Percentiles rank a stretch among this genome's conserved stretches.
Conservation (phyloP, 2,329 filamentous ascomycete genomes). For the Scopulariopsis brevicaulis region DNA sequence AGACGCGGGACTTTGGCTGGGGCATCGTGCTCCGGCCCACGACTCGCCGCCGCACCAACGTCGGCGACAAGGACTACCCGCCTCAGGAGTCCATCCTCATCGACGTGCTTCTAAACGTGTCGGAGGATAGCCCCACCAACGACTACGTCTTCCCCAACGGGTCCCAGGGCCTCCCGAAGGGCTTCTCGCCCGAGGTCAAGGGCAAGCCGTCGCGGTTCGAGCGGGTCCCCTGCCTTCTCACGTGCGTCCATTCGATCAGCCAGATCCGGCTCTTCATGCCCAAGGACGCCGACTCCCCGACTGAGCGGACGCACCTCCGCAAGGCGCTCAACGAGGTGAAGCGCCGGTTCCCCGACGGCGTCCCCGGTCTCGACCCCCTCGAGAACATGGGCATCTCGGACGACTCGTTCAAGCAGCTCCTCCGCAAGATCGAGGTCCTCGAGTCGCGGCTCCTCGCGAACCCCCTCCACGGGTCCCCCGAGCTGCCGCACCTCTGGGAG, state of each 20-base stretch:
- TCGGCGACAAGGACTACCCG: slow-evolving; percentile 53
- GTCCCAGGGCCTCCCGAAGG: slow-evolving; percentile 39
- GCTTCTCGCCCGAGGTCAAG: slow-evolving; percentile 50
- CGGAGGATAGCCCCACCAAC: slow-evolving; percentile 26
- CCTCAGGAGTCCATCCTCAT: slow-evolving; percentile 73
- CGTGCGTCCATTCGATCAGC: slow-evolving; percentile 73
- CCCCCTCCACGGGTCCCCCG: slow-evolving; percentile 81
- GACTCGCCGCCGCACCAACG: slow-evolving; percentile 50
- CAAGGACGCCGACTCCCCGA: slow-evolving; percentile 41
- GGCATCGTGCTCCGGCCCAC: slow-evolving; percentile 73
- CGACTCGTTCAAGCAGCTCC: slow-evolving; percentile 83
- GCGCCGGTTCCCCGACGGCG: slow-evolving; percentile 81
- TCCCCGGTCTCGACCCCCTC: slow-evolving; percentile 81
- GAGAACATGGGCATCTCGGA: slow-evolving; percentile 95
- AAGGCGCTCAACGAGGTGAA: slow-evolving; percentile 69
- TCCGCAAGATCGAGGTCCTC: slow-evolving; percentile 92
- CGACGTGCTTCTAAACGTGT: slow-evolving; percentile 63
- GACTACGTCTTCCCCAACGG: slow-evolving; percentile 27
- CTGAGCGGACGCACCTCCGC: slow-evolving; percentile 20
- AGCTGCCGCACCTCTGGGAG: slow-evolving; percentile 73
- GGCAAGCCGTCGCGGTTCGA: slow-evolving; percentile 63
- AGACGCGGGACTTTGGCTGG: slow-evolving; percentile 71
- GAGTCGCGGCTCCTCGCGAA: slow-evolving; percentile 84
- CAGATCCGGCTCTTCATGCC: slow-evolving; percentile 78
- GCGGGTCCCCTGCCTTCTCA: slow-evolving; percentile 76